Base-by-base conservation (phyloP, 495 filamentous ascomycete species). In the Penicillium simplicissimum region DNA sequence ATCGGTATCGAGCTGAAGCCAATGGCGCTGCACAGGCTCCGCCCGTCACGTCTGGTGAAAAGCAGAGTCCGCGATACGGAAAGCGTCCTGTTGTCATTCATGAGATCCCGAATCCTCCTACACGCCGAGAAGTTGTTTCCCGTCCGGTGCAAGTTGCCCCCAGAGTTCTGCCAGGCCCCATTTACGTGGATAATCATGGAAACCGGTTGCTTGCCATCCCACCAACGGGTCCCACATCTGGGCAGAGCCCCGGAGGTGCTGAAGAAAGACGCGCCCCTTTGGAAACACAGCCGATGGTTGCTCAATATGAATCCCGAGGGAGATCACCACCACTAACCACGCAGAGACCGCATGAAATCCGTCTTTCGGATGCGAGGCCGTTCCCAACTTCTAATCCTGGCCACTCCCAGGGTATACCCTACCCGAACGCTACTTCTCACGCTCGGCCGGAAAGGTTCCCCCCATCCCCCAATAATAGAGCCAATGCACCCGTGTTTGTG, bases 401-500 rank as follows among this genome's bases (percentile, higher is more conserved):
- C 34, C 61, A 62, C 58, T 56, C 63, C 6, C 59, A 66, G 52
- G 57, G 55, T 48, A 57, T 51, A 31, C 47, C 62, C 53, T 65
- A 67, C 49, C 53, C 68, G 33, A 61, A 64, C 14, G 61, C 62
- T 58, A 62, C 47, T 9, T 47, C 66, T 52, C 57, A 54, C 48
- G 42, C 28, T 51, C 65, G 70, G 40, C 23, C 40, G 42, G 64
- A 70, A 55, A 71, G 67, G 48, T 54, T 54, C 34, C 55, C 60
- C 19, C 43, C 61, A 19, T 62, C 64, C 33, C 56, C 61, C 55
- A 23, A 54, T 48, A 58, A 69, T 35, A 61, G 65, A 43, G 37
- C 64, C 25, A 69, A 76, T 65, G 59, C 61, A 19, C 74, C 79
- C 54, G 58, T 80, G 7, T 79, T 78, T 62, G 72, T 79, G 55